Evolutionary conservation across 225 moss, liverwort and hornwort species (phyloP).

Genomic region (Lunularia cruciata): DNA sequence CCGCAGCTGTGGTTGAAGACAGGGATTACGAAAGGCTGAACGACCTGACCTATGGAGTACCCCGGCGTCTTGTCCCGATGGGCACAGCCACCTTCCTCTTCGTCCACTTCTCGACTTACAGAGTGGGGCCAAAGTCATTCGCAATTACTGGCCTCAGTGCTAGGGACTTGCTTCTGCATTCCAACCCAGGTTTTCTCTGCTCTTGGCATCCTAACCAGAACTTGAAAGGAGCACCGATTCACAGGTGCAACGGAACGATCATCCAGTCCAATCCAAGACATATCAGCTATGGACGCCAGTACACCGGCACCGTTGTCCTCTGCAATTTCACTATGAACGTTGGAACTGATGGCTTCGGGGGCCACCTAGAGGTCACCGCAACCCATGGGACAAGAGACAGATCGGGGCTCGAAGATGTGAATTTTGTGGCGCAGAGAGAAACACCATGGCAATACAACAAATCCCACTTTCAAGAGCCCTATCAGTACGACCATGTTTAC

Average conservation of each 20-base stretch:
- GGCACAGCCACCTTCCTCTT: constrained; percentile 40
- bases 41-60: constrained; percentile 3
- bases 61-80: constrained; percentile 14
- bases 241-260: neutral
- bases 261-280: constrained; percentile 14
- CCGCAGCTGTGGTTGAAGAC: neutral
- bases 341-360: constrained; percentile 30
- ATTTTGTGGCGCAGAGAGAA: constrained; percentile 25
- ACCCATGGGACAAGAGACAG: constrained; percentile 20
- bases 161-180: constrained; percentile 21
- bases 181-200: constrained; percentile 34
- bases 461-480: constrained; percentile 8
- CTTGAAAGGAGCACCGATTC: too few species aligned
- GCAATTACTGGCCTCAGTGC: constrained; percentile 33
- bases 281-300: constrained; percentile 33
- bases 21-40: constrained; percentile 22
- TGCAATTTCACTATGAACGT: constrained; percentile 34
- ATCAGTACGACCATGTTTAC: constrained; percentile 32
- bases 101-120: constrained; percentile 36
- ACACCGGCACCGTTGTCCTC: constrained; percentile 30
- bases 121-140: constrained; percentile 28
- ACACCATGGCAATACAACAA: constrained; percentile 23
- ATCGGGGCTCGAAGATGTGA: constrained; percentile 21
- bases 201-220: constrained; percentile 20
- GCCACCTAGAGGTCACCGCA: constrained; percentile 29